Percentiles rank a stretch among this genome's conserved stretches.
These are phyloP conservation scores for Lentinula raphanica DNA, from an alignment of 768 basidiomycete genomes.

Conservation along the genomic window DNA sequence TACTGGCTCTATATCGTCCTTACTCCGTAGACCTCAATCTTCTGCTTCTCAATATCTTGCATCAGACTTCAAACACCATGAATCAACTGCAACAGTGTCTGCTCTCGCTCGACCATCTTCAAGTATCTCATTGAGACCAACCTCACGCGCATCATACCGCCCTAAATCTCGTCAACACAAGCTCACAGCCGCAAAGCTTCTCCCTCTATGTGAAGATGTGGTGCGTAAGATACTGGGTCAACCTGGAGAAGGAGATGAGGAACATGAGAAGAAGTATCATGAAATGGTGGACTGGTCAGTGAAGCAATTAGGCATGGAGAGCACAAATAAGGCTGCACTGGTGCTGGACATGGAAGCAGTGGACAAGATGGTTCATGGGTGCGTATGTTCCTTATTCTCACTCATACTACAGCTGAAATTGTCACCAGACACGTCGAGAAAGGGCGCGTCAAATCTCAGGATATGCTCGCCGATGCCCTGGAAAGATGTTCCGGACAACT, in stretches of 20 bases:
- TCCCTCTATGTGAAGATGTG: slow-evolving; percentile 50
- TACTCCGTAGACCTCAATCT: neutral
- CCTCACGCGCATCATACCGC: slow-evolving; percentile 37
- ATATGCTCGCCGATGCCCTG: slow-evolving; percentile 57
- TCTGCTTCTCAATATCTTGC: neutral
- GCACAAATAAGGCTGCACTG: slow-evolving; percentile 46
- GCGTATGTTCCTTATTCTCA: slow-evolving; percentile 20
- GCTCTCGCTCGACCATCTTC: slow-evolving; percentile 25
- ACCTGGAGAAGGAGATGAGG: slow-evolving; percentile 28
- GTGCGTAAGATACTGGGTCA: slow-evolving; percentile 25
- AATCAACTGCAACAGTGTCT: neutral
- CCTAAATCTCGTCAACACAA: slow-evolving; percentile 46
- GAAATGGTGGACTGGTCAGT: slow-evolving; percentile 41
- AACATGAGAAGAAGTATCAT: slow-evolving; percentile 39
- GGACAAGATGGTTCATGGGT: slow-evolving; percentile 54
- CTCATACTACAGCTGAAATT: slow-evolving; percentile 26
- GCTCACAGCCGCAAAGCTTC: slow-evolving; percentile 39
- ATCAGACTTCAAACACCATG: neutral
- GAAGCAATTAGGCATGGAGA: slow-evolving; percentile 50
- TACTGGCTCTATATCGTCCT: neutral
- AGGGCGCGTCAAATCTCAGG: slow-evolving; percentile 62
- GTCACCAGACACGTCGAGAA: slow-evolving; percentile 43
- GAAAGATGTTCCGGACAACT: slow-evolving; percentile 46
- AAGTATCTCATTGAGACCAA: slow-evolving; percentile 29
- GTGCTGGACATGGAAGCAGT: slow-evolving; percentile 52